A percentile compares a stretch with the other conserved stretches of the same genome.
These are phyloP conservation scores for Camellia oleifera DNA, from an alignment of 179 eudicot species.

Conservation along the genomic window DNA sequence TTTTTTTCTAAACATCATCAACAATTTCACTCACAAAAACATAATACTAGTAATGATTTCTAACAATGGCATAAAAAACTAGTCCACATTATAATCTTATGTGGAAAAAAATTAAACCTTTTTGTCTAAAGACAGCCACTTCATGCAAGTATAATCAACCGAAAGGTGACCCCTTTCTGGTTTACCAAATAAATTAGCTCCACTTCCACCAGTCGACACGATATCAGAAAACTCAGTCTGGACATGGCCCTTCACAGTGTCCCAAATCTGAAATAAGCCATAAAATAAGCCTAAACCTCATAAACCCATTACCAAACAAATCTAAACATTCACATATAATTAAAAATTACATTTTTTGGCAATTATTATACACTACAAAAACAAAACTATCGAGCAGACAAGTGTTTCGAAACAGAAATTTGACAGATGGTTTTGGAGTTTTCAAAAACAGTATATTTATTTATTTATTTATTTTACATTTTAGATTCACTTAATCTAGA, in stretches of 20 bases:
- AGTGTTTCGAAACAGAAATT: background rate
- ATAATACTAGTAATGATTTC: background rate
- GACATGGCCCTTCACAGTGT: conserved; percentile 80
- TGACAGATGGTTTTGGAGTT: background rate
- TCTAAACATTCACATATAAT: background rate
- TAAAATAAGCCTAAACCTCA: conserved; percentile 20
- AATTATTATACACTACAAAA: background rate
- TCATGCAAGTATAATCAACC: conserved; percentile 94
- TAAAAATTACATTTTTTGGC: background rate
- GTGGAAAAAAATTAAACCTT: conserved; percentile 38
- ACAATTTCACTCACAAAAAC: conserved; percentile 12
- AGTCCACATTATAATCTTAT: background rate
- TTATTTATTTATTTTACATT: too few species aligned
- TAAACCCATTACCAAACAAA: conserved; percentile 18
- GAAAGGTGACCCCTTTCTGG: conserved; percentile 81
- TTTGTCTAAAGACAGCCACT: conserved; percentile 70
- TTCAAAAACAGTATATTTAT: too few species aligned
- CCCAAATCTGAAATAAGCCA: conserved; percentile 72
- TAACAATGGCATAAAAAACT: background rate
- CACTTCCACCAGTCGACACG: conserved; percentile 38
- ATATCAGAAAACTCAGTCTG: conserved; percentile 86
- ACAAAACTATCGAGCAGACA: background rate
- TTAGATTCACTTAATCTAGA: too few species aligned
- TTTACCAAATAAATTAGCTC: conserved; percentile 44
- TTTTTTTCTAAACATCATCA: conserved; percentile 57